Evolutionary conservation across 2,329 filamentous ascomycete species (phyloP), one percentile per base, ranked within the genome.

Genomic region (Raffaelea albimanens): DNA sequence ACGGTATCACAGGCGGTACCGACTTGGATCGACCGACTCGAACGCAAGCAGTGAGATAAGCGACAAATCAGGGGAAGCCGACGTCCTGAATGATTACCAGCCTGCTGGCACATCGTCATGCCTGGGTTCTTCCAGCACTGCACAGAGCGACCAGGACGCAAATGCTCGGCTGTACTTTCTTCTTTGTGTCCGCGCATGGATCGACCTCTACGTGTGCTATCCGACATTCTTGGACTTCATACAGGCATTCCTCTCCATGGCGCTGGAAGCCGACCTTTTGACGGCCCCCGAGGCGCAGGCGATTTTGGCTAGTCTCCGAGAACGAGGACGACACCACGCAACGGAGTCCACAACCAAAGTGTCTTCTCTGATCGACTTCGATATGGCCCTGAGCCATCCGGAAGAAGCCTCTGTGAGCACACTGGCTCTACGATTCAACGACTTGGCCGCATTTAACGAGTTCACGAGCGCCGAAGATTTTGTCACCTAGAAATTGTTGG

Each of bases 221-320:
- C 52, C 47, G 23, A 53, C 59, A 7, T 52, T 55, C 20, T 50
- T 54, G 36, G 45, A 53, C 10, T 59, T 57, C 10, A 49, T 56
- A 16, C 54, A 57, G 34, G 57, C 56, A 0, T 55, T 61, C 23
- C 31, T 61, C 39, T 55, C 51, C 47, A 58, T 59, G 55, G 57
- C 52, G 21, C 43, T 55, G 36, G 46, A 47, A 39, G 47, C 47
- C 11, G 49, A 47, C 14, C 39, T 50, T 7, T 23, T 56, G 19
- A 39, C 51, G 11, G 47, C 51, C 3, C 34, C 40, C 10, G 55
- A 55, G 41, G 52, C 46, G 16, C 48, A 47, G 23, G n/a, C 41
- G 4, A 49, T 41, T 19, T 22, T 49, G 39, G 50, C 38, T 14
- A 21, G 39, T 5, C 21, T 46, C 3, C 14, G 40, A 11, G 36